Base-by-base conservation (phyloP, 2,329 filamentous ascomycete species). In the Cadophora gregata region DNA sequence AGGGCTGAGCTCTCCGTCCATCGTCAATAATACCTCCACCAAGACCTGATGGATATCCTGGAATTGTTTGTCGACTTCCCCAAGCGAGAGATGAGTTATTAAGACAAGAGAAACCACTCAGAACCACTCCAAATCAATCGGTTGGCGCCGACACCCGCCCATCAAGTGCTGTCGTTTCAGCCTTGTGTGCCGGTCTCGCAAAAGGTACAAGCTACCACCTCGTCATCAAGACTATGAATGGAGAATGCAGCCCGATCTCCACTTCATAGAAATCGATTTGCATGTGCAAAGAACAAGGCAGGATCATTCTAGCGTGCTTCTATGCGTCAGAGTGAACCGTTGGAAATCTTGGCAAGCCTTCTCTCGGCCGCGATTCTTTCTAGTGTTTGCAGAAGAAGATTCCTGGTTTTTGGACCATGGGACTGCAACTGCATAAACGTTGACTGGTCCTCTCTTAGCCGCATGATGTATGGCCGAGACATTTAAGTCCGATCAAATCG, bases 121-220 rank as follows among this genome's bases (percentile, higher is more conserved):
- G 27, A 19, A 25, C 19, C 25, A n/a, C n/a, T n/a, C n/a, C n/a
- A n/a, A n/a, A n/a, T n/a, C 21, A 7, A 27, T 53, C 51, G 50
- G 62, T 24, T 58, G 59, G 9, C 59, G 59, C 59, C 59, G 59
- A 62, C 53, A 24, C 14, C 47, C 59, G 59, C 25, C 21, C 10
- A 21, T 14, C 4, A 29, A 21, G 24, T 16, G 3, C 1, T 50
- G n/a, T 29, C 29, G 10, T 45, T 36, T 47, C 48, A 63, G 36
- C 50, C 62, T 38, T 25, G 19, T 21, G 36, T 36, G 21, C 60
- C 48, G 36, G 51, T 31, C n/a, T 64, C n/a, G 51, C 51, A 45
- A 5, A 45, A 33, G 3, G 4, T 24, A n/a, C 25, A 50, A 45
- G 38, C 33, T 21, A 59, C 21, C n/a, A 53, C 27, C 53, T 48